A percentile compares a stretch with the other conserved stretches of the same genome.
phyloP scores from a whole-genome alignment of 768 basidiomycete species.

The Sarcodon sp. region DNA sequence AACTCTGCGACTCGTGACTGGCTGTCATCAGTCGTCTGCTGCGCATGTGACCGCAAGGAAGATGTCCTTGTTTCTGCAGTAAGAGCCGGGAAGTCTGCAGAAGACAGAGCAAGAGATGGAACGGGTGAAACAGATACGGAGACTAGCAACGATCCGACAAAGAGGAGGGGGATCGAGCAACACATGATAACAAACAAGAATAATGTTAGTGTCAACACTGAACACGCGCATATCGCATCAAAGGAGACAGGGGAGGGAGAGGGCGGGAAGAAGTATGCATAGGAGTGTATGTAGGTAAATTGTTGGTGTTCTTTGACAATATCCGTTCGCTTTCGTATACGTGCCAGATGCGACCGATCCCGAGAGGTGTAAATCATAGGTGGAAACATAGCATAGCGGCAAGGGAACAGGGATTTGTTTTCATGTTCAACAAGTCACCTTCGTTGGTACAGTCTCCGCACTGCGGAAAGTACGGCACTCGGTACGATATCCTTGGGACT shows the following conservation, averaged over 20 bases:
- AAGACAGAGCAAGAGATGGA: conserved; percentile 39
- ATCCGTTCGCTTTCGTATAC: background rate
- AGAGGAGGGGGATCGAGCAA: conserved; percentile 3
- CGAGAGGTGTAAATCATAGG: conserved; percentile 14
- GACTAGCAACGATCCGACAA: conserved; percentile 14
- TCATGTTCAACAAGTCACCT: conserved; percentile 34
- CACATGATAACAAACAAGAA: conserved; percentile 11
- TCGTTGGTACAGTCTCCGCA: conserved; percentile 70
- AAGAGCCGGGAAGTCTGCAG: conserved; percentile 70
- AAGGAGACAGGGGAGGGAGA: conserved; percentile 15
- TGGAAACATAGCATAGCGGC: conserved; percentile 15
- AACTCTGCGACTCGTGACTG: background rate
- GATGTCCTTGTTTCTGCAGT: conserved; percentile 21
- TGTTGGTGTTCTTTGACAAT: background rate
- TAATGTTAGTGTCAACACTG: background rate
- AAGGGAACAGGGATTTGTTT: conserved; percentile 13
- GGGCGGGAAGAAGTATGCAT: conserved; percentile 14
- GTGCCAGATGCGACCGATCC: background rate
- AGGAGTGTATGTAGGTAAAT: conserved; percentile 1
- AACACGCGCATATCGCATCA: background rate
- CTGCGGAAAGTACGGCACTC: conserved; percentile 78
- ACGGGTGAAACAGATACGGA: conserved; percentile 23
- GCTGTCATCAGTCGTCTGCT: conserved; percentile 15
- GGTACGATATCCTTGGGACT: conserved; percentile 68
- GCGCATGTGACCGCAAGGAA: conserved; percentile 7